Evolutionary conservation across 83 land plant species (phyloP), one percentile per base, ranked within the genome.

Genomic region (Thuja plicata): DNA sequence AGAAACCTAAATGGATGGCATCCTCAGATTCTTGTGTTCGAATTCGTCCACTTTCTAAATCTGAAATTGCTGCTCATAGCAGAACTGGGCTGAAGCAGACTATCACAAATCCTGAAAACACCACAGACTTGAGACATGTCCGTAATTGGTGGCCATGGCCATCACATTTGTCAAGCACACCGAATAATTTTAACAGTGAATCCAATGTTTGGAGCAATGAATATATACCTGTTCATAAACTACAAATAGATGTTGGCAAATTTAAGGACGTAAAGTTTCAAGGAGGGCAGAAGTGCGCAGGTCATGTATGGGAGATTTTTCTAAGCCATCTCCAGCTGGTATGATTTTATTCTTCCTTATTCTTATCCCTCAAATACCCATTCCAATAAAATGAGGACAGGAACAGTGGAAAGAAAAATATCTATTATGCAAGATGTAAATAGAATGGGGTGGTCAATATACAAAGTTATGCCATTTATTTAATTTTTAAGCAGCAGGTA

Each of bases 281-380:
- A 89, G 95, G 97, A 30, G 93, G 97, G 95, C 88, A 89, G 73
- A 90, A 92, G 84, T 86, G 89, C 38, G 86, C 70, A 43, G 89
- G 89, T 87, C 84, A 95, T 89, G 88, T 83, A 84, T 95, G 95
- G 95, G 97, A 94, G 90, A 90, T 92, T 89, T 87, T 90, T 81
- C 88, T 95, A 78, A 94, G 94, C 60, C 94, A 95, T 89, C 93
- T 87, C 73, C 97, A 95, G 88, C 91, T 95, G 94, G 95, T 95
- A 93, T 48, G 55, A 66, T 66, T 86, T 43, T 48, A 21, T 71
- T 85, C 83, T 40, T 88, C 87, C 37, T 55, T 87, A 16, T 74
- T 45, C 34, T n/a, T 57, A 43, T 46, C n/a, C 34, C 16, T 45
- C 38, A 60, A 60, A 19, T 79, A 54, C 71, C 35, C 5, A 3